phyloP scores from a whole-genome alignment of 2,329 filamentous ascomycete species.

The Rosellinia necatrix region DNA sequence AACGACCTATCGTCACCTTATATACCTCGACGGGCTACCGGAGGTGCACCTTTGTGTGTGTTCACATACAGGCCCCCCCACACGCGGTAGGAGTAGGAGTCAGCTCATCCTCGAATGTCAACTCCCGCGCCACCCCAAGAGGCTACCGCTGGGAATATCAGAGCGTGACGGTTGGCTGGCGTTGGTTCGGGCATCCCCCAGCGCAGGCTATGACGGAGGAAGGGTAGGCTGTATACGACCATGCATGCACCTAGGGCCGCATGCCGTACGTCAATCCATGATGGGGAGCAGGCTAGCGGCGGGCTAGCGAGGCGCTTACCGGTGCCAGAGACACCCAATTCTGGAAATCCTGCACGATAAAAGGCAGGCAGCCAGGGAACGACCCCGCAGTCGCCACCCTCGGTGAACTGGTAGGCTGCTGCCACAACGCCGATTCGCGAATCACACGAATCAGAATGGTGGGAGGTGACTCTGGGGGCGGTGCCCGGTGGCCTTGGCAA shows the following conservation, averaged over 20 bases:
- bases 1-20: constrained; percentile 19
- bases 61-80: constrained; percentile 26
- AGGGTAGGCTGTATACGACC: background rate
- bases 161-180: constrained; percentile 18
- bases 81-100: constrained; percentile 10
- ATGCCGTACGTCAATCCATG: constrained; percentile 10
- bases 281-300: constrained; percentile 3
- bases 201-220: constrained; percentile 10
- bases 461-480: constrained; percentile 19
- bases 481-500: constrained; percentile 24
- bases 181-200: constrained; percentile 5
- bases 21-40: constrained; percentile 10
- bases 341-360: constrained; percentile 18
- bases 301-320: constrained; percentile 23
- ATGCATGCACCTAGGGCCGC: constrained; percentile 5
- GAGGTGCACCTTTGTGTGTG: constrained; percentile 8
- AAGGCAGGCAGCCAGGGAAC: constrained; percentile 8
- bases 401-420: background rate
- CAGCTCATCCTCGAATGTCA: constrained; percentile 19
- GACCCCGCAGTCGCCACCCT: constrained; percentile 26
- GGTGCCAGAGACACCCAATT: constrained; percentile 16
- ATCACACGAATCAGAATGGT: constrained; percentile 28
- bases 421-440: constrained; percentile 13
- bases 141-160: constrained; percentile 1
- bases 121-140: constrained; percentile 7